Conservation (phyloP, 2,329 filamentous ascomycete species). For the Clarireedia monteithiana region DNA sequence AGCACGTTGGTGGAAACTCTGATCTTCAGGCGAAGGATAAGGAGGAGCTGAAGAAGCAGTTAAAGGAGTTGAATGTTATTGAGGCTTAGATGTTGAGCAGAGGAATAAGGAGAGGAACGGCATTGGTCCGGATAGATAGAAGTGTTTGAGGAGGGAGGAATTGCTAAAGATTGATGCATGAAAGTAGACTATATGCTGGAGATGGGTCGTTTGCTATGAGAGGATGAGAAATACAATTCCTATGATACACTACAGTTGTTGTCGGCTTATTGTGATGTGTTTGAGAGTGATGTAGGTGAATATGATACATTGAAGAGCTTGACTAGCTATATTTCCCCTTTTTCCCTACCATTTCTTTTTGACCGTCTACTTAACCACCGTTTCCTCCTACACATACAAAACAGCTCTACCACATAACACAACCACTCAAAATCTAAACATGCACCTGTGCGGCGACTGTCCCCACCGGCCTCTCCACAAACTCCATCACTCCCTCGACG, state of each 20-base stretch:
- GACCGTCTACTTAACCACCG: background rate
- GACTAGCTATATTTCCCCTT: background rate
- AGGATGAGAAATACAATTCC: too few relatives aligned
- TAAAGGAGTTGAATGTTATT: slow-evolving; percentile 56
- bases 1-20: slow-evolving; percentile 96
- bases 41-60: slow-evolving; percentile 57
- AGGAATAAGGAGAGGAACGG: background rate
- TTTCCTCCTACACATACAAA: background rate
- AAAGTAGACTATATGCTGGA: background rate
- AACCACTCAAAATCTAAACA: slow-evolving; percentile 7
- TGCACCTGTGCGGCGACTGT: slow-evolving; percentile 73
- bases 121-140: too few relatives aligned
- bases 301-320: too few relatives aligned
- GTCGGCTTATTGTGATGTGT: too few relatives aligned
- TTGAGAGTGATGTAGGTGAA: too few relatives aligned
- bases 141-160: background rate
- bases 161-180: background rate
- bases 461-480: slow-evolving; percentile 81
- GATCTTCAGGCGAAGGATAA: slow-evolving; percentile 60
- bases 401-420: background rate
- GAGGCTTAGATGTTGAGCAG: background rate
- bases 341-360: background rate
- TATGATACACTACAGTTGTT: slow-evolving; percentile 1
- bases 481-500: slow-evolving; percentile 78
- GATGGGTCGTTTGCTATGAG: background rate